Base-by-base conservation (phyloP, 345 rosid genomes). In the Mangifera indica region DNA sequence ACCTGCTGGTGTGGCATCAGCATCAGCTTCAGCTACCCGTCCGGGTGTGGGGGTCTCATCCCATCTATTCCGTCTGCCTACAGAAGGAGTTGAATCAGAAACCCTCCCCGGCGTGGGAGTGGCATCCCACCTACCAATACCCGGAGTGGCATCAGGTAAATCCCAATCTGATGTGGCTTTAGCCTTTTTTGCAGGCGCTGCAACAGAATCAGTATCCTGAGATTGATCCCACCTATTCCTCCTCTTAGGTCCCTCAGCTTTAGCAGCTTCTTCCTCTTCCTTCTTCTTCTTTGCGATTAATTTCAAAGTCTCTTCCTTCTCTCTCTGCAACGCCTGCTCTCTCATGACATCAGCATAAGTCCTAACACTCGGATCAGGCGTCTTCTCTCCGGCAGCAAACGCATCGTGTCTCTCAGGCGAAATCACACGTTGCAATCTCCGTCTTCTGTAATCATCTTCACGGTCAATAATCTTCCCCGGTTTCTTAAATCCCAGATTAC, bases 1-100 rank as follows among this genome's bases (percentile, higher is more conserved):
- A 67, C 87, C 98, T 15, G 85, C 83, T 17, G 98, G 98, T 24
- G 99, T 92, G 2, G 93, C 96, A 83, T 91, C 98, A 0, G 97
- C 85, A 84, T 95, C 99, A 4, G 84, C 89, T 20, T 95, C 99
- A 4, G 84, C 89, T 20, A 89, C 26, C 56, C 99, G 83, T 3
- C 99, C 99, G 0, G 99, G 99, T 0, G 98, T 95, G 3, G 99
- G 99, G 9, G 98, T 92, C 78, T 95, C 99, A 46, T 95, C 99
- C 99, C 98, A 95, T 51, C 98, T 85, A 76, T 93, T 93, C 80
- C 96, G 86, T 72, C 98, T 80, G 34, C 93, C 91, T 34, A 71
- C 81, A 7, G 89, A 85, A 0, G 98, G 97, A 0, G 97, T 90
- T 0, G 96, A 91, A 78, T 93, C 98, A 11, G 86, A 80, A 10